phyloP scores from a whole-genome alignment of 441 rosid species.

The Sinapis alba region DNA sequence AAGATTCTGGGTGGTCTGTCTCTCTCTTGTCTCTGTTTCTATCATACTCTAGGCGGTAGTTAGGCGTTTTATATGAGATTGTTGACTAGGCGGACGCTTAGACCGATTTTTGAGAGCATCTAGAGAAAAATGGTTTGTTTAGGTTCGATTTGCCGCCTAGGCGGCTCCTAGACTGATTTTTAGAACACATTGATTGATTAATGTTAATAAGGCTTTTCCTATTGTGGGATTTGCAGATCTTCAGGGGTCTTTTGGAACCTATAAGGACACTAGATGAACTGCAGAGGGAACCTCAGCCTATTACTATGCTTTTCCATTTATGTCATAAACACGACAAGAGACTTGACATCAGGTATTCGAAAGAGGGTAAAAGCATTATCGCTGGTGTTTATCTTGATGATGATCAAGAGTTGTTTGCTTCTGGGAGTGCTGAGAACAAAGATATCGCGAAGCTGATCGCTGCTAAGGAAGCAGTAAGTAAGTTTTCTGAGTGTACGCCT shows the following conservation, averaged over 20 bases:
- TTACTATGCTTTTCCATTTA: conserved; percentile 54
- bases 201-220: not conserved
- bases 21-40: conserved; percentile 12
- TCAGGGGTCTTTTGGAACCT: conserved; percentile 72
- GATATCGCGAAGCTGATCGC: conserved; percentile 72
- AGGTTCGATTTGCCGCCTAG: no score
- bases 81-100: not conserved
- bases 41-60: not conserved
- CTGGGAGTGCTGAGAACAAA: conserved; percentile 58
- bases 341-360: conserved; percentile 49
- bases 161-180: no score
- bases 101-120: no score
- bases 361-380: conserved; percentile 36
- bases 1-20: conserved; percentile 67
- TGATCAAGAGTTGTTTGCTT: conserved; percentile 46
- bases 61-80: not conserved
- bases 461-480: conserved; percentile 54
- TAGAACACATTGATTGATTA: not conserved
- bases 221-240: conserved; percentile 47
- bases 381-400: conserved; percentile 64
- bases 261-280: conserved; percentile 57
- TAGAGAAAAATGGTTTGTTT: no score
- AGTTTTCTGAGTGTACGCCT: conserved; percentile 41
- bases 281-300: conserved; percentile 73
- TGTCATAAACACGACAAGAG: conserved; percentile 72